phyloP scores from a whole-genome alignment of 768 basidiomycete species.

The Leccinum olivaceopallidum region DNA sequence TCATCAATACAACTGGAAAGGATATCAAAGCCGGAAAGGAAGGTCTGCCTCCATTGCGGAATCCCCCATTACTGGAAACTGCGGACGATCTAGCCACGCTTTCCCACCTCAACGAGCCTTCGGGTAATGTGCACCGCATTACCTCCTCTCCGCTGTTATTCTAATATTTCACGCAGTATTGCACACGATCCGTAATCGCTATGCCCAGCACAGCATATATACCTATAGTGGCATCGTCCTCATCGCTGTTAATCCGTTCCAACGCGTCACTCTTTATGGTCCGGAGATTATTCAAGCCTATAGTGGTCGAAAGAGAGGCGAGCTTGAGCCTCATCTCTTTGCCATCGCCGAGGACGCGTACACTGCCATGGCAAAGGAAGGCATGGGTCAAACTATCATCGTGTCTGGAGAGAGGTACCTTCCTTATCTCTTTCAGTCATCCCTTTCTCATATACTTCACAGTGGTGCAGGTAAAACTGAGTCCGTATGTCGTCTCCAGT shows the following conservation, averaged over 20 bases:
- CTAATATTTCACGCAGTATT: conserved; percentile 56
- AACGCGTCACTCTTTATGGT: conserved; percentile 95
- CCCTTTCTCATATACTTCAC: conserved; percentile 16
- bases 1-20: conserved; percentile 75
- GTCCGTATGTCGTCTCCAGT: conserved; percentile 55
- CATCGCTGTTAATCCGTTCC: conserved; percentile 98
- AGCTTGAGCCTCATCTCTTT: conserved; percentile 96
- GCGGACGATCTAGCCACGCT: conserved; percentile 98
- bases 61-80: conserved; percentile 94
- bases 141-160: background rate
- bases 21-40: conserved; percentile 80
- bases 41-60: conserved; percentile 88
- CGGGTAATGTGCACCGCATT: conserved; percentile 55
- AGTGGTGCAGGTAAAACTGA: conserved; percentile 99
- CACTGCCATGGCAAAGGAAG: conserved; percentile 92
- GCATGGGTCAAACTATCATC: conserved; percentile 97
- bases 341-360: conserved; percentile 99
- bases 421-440: conserved; percentile 1
- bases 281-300: conserved; percentile 98
- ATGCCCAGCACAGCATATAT: conserved; percentile 96
- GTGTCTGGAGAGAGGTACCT: conserved; percentile 95
- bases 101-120: conserved; percentile 97
- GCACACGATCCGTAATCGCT: conserved; percentile 95
- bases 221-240: conserved; percentile 99
- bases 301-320: conserved; percentile 86